Evolutionary conservation across 176 grass and related monocot genomes (phyloP).

Genomic region (Puccinellia tenuiflora): DNA sequence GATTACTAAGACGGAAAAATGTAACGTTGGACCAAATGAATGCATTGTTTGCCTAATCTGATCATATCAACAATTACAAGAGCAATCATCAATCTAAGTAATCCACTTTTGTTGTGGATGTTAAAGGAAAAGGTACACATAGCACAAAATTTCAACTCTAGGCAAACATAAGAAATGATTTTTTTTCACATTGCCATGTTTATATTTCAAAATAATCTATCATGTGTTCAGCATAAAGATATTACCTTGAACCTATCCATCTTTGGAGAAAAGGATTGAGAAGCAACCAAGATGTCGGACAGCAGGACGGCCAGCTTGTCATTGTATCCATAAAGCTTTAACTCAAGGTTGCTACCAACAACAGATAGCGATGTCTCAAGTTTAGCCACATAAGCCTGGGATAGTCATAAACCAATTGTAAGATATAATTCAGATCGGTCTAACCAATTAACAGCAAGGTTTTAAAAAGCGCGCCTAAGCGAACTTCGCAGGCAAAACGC

Average conservation of each 20-base stretch:
- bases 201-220: background rate
- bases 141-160: background rate
- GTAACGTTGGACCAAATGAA: background rate
- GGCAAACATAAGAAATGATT: background rate
- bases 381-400: constrained; percentile 87
- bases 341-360: constrained; percentile 66
- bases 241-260: constrained; percentile 85
- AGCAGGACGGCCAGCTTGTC: constrained; percentile 82
- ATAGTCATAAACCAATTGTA: constrained; percentile 10
- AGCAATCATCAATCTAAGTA: background rate
- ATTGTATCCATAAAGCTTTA: constrained; percentile 93
- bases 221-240: constrained; percentile 12
- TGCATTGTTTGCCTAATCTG: background rate
- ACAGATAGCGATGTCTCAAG: constrained; percentile 69
- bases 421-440: constrained; percentile 5
- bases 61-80: background rate
- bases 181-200: background rate
- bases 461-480: no score
- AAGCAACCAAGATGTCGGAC: constrained; percentile 63
- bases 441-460: constrained; percentile 3
- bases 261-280: constrained; percentile 64
- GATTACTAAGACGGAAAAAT: background rate
- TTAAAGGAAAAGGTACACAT: background rate
- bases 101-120: background rate
- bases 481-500: no score